phyloP scores from a whole-genome alignment of 331 rosid species.

The Rosa hybrid region DNA sequence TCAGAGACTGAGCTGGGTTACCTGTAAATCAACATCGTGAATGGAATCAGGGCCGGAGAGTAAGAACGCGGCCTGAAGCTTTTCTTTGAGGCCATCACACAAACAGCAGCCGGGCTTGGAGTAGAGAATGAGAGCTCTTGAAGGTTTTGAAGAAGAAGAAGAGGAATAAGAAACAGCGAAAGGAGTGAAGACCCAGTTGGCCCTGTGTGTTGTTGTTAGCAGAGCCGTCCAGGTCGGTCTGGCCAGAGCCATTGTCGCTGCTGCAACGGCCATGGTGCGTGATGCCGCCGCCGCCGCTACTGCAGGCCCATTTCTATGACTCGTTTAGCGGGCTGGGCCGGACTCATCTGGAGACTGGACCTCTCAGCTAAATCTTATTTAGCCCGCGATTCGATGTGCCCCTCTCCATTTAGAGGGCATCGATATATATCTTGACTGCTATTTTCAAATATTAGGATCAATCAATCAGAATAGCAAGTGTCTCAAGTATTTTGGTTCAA shows the following conservation, averaged over 20 bases:
- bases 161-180: constrained; percentile 42
- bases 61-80: constrained; percentile 77
- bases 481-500: too few relatives aligned
- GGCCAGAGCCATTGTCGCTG: constrained; percentile 33
- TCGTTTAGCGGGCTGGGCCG: too few relatives aligned
- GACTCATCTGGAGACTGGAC: not conserved
- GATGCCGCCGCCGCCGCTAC: not conserved
- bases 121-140: constrained; percentile 76
- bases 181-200: constrained; percentile 35
- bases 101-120: constrained; percentile 95
- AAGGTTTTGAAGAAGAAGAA: constrained; percentile 35
- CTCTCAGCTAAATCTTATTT: not conserved
- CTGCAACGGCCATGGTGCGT: constrained; percentile 31
- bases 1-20: not conserved
- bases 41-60: constrained; percentile 72
- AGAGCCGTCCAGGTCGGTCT: constrained; percentile 39
- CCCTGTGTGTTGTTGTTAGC: constrained; percentile 28
- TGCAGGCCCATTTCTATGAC: constrained; percentile 8
- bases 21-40: constrained; percentile 67
- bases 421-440: too few relatives aligned
- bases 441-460: too few relatives aligned
- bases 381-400: too few relatives aligned
- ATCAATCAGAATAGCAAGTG: too few relatives aligned
- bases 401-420: too few relatives aligned
- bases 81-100: constrained; percentile 98